Evolutionary conservation across 768 basidiomycete species (phyloP).

Genomic region (Pulveroboletus sp.): DNA sequence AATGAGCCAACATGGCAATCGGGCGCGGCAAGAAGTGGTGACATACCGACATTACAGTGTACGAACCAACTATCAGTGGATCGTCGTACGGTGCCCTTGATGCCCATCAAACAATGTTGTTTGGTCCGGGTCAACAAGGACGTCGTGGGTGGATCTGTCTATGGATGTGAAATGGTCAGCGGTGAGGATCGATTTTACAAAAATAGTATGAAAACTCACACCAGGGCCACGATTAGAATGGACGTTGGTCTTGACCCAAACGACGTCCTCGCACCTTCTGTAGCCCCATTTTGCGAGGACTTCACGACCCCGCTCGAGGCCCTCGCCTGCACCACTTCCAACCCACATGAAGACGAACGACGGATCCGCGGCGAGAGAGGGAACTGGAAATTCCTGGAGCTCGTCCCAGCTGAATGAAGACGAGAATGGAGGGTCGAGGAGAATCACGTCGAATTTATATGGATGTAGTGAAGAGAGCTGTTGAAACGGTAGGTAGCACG

Average conservation of each 20-base stretch:
- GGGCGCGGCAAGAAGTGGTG: background rate
- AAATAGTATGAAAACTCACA: slow-evolving; percentile 37
- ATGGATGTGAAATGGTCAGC: slow-evolving; percentile 2
- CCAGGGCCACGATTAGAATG: slow-evolving; percentile 68
- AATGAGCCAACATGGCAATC: background rate
- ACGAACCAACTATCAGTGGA: slow-evolving; percentile 96
- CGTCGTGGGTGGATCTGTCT: slow-evolving; percentile 84
- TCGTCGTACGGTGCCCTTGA: slow-evolving; percentile 91
- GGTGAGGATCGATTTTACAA: background rate
- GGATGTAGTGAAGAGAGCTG: slow-evolving; percentile 53
- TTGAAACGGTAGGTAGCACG: slow-evolving; percentile 64
- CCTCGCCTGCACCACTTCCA: slow-evolving; percentile 84
- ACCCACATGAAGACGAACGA: slow-evolving; percentile 97
- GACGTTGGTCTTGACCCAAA: slow-evolving; percentile 94
- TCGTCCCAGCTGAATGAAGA: slow-evolving; percentile 84
- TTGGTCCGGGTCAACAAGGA: slow-evolving; percentile 86
- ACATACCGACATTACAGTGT: slow-evolving; percentile 92
- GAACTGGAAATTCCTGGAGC: slow-evolving; percentile 76
- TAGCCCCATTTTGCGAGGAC: slow-evolving; percentile 93
- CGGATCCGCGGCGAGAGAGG: slow-evolving; percentile 81
- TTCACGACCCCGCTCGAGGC: slow-evolving; percentile 88
- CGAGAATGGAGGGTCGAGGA: slow-evolving; percentile 87
- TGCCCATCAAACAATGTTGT: slow-evolving; percentile 96
- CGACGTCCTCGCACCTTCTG: slow-evolving; percentile 93
- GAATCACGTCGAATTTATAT: slow-evolving; percentile 83